Conservation (phyloP, 176 grass and related monocot genomes). For the Oryza coarctata region DNA sequence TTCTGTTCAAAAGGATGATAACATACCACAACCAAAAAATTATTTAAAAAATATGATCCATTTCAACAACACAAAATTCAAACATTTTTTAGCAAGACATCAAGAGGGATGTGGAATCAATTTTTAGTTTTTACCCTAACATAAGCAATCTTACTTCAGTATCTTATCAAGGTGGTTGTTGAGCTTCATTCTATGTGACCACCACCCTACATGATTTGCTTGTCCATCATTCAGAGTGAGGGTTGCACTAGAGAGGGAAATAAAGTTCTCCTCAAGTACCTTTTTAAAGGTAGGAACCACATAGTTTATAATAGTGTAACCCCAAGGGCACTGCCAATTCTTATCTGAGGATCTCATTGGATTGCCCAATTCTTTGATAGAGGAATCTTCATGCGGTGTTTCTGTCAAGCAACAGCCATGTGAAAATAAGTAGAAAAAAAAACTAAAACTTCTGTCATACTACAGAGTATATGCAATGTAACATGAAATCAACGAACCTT, state of each 20-base stretch:
- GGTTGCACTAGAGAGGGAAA: conserved; percentile 48
- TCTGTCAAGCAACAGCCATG: conserved; percentile 47
- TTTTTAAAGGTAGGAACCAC: conserved; percentile 71
- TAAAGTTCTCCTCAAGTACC: conserved; percentile 66
- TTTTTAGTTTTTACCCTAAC: conserved; percentile 23
- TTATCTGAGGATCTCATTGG: conserved; percentile 29
- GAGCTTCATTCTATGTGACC: conserved; percentile 69
- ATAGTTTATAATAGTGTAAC: conserved; percentile 51
- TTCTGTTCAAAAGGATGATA: conserved; percentile 48
- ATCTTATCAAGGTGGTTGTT: conserved; percentile 54
- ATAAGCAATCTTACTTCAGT: conserved; percentile 63
- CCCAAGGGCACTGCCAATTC: conserved; percentile 82
- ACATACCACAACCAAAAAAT: conserved; percentile 26
- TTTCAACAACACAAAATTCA: not conserved
- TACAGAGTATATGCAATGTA: not conserved
- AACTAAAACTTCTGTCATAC: conserved; percentile 4
- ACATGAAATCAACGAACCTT: conserved; percentile 50
- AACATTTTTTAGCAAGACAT: conserved; percentile 11
- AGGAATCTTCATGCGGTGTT: conserved; percentile 40
- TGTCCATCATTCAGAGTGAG: conserved; percentile 38
- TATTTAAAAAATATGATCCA: conserved; percentile 3
- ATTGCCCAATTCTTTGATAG: conserved; percentile 35
- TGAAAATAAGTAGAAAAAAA: conserved; percentile 26
- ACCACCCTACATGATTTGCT: conserved; percentile 48
- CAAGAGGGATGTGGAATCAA: not conserved